Evolutionary conservation across 2,329 filamentous ascomycete species (phyloP).

Genomic region (Pseudomassariella vexata): DNA sequence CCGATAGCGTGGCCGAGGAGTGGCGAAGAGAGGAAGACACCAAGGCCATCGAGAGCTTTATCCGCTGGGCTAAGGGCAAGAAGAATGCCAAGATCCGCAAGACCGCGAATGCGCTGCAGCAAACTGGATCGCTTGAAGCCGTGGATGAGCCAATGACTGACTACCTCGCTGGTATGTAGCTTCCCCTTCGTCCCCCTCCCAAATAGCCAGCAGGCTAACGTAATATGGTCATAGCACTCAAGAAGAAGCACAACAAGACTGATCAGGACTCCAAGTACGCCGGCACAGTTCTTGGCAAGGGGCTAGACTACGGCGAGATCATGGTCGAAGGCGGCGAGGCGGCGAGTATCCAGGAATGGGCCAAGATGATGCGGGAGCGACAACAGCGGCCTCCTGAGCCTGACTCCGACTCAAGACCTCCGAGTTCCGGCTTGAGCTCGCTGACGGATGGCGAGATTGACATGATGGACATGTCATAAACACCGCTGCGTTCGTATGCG

Average conservation of each 20-base stretch:
- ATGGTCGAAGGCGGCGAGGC: conserved; percentile 72
- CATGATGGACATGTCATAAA: conserved; percentile 29
- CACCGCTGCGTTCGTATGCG: too few relatives aligned
- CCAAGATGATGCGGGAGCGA: conserved; percentile 30
- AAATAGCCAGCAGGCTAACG: conserved; percentile 8
- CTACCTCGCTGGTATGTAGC: conserved; percentile 57
- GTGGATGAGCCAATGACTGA: conserved; percentile 43
- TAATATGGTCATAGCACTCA: conserved; percentile 60
- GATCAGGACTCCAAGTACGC: conserved; percentile 82
- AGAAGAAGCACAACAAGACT: conserved; percentile 88
- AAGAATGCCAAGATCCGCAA: conserved; percentile 75
- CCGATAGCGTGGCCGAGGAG: conserved; percentile 62
- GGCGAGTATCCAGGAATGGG: conserved; percentile 64
- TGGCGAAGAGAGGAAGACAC: conserved; percentile 69
- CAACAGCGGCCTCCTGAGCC: conserved; percentile 21
- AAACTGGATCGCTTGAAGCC: conserved; percentile 35
- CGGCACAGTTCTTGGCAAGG: conserved; percentile 75
- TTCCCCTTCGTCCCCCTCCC: conserved; percentile 1
- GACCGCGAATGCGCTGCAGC: conserved; percentile 63
- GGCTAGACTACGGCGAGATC: conserved; percentile 64
- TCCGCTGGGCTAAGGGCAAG: conserved; percentile 71
- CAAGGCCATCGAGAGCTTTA: conserved; percentile 70
- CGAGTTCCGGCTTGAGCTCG: conserved; percentile 53
- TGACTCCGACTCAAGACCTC: conserved; percentile 33
- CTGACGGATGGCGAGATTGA: conserved; percentile 40